A percentile compares a stretch with the other conserved stretches of the same genome.
Conservation (phyloP, 441 rosid genomes). For the Erodium texanum region DNA sequence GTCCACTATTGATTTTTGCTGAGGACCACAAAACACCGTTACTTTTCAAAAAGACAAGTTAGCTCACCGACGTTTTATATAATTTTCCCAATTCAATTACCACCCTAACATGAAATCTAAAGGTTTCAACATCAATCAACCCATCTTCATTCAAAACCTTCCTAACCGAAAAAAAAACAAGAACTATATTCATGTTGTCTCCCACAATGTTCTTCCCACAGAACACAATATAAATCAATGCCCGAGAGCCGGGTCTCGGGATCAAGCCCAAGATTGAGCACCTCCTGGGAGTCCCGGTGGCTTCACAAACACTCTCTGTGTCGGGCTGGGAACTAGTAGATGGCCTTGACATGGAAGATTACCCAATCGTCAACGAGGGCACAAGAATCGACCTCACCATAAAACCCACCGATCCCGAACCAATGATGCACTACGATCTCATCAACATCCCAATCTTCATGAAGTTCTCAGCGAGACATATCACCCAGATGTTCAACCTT, state of each 20-base stretch:
- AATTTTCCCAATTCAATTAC: too few relatives aligned
- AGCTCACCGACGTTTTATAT: too few relatives aligned
- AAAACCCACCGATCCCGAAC: slow-evolving; percentile 18
- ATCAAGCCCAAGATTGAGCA: slow-evolving; percentile 42
- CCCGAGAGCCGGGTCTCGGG: slow-evolving; percentile 39
- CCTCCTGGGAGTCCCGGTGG: slow-evolving; percentile 38
- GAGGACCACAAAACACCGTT: too few relatives aligned
- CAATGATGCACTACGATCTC: not conserved
- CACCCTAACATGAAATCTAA: too few relatives aligned
- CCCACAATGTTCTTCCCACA: not conserved
- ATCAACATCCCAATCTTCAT: slow-evolving; percentile 23
- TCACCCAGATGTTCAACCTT: too few relatives aligned
- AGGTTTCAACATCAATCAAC: too few relatives aligned
- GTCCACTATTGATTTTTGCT: too few relatives aligned
- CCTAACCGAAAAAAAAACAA: too few relatives aligned
- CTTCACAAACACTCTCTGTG: slow-evolving; percentile 47
- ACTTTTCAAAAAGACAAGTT: too few relatives aligned
- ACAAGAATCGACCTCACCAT: slow-evolving; percentile 58
- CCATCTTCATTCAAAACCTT: too few relatives aligned
- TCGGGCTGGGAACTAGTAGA: slow-evolving; percentile 71
- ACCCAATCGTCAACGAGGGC: slow-evolving; percentile 57
- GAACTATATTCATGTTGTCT: too few relatives aligned
- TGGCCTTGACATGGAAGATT: slow-evolving; percentile 78
- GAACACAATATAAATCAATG: slow-evolving; percentile 37
- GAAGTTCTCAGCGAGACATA: slow-evolving; percentile 42